phyloP scores from a whole-genome alignment of 1,284 basidiomycete genomes.

The Pulchroboletus neoregius region DNA sequence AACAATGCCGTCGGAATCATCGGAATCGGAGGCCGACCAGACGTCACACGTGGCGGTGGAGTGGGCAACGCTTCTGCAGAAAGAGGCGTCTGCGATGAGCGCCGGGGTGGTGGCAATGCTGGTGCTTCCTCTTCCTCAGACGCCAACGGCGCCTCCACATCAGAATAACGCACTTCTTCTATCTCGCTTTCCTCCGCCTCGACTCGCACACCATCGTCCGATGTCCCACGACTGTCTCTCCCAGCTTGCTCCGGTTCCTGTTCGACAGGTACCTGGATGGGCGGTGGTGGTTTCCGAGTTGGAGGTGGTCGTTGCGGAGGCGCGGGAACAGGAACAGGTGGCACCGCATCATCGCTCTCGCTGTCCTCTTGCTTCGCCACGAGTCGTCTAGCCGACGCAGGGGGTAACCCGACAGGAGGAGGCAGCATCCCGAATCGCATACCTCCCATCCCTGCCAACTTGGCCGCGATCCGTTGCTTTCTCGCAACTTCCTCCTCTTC shows the following conservation, averaged over 20 bases:
- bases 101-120: constrained; percentile 26
- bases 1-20: constrained; percentile 29
- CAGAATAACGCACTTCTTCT: constrained; percentile 52
- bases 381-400: constrained; percentile 23
- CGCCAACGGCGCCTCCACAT: constrained; percentile 12
- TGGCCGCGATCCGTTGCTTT: constrained; percentile 64
- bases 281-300: constrained; percentile 36
- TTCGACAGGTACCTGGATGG: constrained; percentile 31
- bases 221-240: constrained; percentile 36
- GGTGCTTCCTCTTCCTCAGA: constrained; percentile 10
- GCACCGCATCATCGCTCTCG: constrained; percentile 19
- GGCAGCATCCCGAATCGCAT: constrained; percentile 75
- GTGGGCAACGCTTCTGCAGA: constrained; percentile 31
- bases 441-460: constrained; percentile 69
- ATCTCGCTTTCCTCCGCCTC: constrained; percentile 67
- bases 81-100: constrained; percentile 23
- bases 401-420: constrained; percentile 34
- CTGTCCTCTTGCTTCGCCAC: constrained; percentile 29
- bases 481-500: constrained; percentile 61
- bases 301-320: constrained; percentile 34
- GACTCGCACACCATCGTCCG: constrained; percentile 58
- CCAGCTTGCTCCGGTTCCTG: constrained; percentile 34
- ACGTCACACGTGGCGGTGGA: constrained; percentile 31
- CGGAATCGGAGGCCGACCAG: constrained; percentile 43
- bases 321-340: constrained; percentile 27